These are phyloP conservation scores for Alisma plantagoaquatica DNA, from an alignment of 106 monocot species.

Conservation along the genomic window DNA sequence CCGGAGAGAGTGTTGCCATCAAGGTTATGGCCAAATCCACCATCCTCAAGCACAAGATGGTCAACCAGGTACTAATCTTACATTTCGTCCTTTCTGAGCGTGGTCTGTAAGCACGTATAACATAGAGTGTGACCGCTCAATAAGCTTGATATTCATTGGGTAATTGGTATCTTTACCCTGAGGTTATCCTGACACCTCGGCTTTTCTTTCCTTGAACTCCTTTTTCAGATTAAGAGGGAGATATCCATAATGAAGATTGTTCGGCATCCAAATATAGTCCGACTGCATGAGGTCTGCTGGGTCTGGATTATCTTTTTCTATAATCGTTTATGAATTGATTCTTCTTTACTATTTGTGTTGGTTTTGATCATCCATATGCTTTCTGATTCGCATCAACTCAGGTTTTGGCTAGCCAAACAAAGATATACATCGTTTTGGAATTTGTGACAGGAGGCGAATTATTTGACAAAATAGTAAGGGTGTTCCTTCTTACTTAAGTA, in stretches of 20 bases:
- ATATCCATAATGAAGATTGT: constrained; percentile 99
- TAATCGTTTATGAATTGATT: too few species aligned
- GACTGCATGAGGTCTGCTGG: constrained; percentile 70
- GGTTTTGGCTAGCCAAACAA: constrained; percentile 84
- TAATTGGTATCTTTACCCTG: too few species aligned
- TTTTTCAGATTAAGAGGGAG: constrained; percentile 78
- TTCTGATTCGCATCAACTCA: constrained; percentile 13
- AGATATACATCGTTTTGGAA: constrained; percentile 91
- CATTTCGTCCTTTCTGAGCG: too few species aligned
- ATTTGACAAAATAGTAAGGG: constrained; percentile 90
- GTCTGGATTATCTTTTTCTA: too few species aligned
- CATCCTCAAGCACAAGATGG: constrained; percentile 70
- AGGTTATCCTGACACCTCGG: too few species aligned
- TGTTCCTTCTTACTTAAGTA: background rate
- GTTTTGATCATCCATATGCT: background rate
- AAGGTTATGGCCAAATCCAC: constrained; percentile 64
- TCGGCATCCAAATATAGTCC: constrained; percentile 78
- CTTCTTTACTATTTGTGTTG: too few species aligned
- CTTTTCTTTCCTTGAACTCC: too few species aligned
- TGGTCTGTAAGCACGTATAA: too few species aligned
- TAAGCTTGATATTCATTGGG: too few species aligned
- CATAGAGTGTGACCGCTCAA: too few species aligned
- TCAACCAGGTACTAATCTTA: constrained; percentile 74
- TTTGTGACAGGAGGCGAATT: constrained; percentile 83
- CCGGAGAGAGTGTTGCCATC: too few species aligned